Evolutionary conservation across 225 moss, liverwort and hornwort genomes (phyloP), one percentile per base, ranked within the genome.

Genomic region (Marchantia paleacea): DNA sequence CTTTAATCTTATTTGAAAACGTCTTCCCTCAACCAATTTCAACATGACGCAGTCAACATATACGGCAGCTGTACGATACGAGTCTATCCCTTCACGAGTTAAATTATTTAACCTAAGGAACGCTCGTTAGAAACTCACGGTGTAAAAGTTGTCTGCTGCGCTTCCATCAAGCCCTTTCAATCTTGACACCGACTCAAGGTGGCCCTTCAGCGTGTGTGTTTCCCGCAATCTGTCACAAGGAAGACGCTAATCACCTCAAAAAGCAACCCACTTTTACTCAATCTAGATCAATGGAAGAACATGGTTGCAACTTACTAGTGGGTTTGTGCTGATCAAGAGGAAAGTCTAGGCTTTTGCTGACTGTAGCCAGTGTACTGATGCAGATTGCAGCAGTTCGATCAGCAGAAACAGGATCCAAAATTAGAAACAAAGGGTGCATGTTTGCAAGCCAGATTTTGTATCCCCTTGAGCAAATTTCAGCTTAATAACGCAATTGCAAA

Each of bases 141-240:
- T 81, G 71, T 80, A 81, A 71, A 77, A 80, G 24, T 84, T 84
- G 70, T 84, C 85, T 39, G 50, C 55, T 7, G 81, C 68, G 61
- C 6, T 71, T 30, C 55, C 78, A 31, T 78, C 85, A 8, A 81
- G 78, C n/a, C 85, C 78, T 75, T 81, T 84, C 15, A 84, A 58
- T 63, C 75, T 83, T 7, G 80, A 75, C 52, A 83, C 81, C 8
- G 83, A 71, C 31, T 78, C 77, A 25, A 86, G 72, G 48, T 86
- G 83, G 22, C 86, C 86, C 52, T 75, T 84, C 78, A 86, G 55
- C 8, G 81, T 80, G 52, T 86, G 86, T 29, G 52, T 83, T 69
- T 86, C 86, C 69, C 83, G 76, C 55, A 86, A 69, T 70, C 86
- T 86, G 80, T 39, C 18, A 64, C 47, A 77, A 58, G 9, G 55